phyloP scores from a whole-genome alignment of 805 yeast species.

The Spathaspora gorwiae region DNA sequence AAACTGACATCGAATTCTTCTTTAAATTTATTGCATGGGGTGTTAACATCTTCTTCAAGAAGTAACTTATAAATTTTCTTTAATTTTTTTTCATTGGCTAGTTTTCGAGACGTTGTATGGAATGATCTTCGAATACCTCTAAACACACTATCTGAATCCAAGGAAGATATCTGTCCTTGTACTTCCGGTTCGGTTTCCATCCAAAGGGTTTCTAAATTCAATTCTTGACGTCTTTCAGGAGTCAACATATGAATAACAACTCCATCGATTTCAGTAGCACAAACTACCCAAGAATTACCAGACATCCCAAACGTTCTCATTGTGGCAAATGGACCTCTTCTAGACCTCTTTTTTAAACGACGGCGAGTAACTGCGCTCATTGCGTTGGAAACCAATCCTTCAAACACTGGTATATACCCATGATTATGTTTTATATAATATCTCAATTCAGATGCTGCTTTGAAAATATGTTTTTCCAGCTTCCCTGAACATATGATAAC shows the following conservation, averaged over 20 bases:
- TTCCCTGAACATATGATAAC: constrained; percentile 70
- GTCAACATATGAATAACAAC: constrained; percentile 73
- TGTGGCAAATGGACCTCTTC: constrained; percentile 48
- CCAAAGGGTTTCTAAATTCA: constrained; percentile 74
- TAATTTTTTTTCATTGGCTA: neutral
- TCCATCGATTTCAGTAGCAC: constrained; percentile 61
- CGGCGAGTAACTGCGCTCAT: constrained; percentile 37
- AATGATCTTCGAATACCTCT: constrained; percentile 36
- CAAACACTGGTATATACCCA: constrained; percentile 46
- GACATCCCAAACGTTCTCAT: constrained; percentile 53
- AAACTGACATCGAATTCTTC: constrained; percentile 12
- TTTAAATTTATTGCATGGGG: neutral
- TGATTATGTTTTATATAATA: constrained; percentile 49
- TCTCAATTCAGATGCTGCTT: constrained; percentile 59
- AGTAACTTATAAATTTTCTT: neutral
- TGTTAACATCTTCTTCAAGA: neutral
- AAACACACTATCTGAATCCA: constrained; percentile 34
- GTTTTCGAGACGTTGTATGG: constrained; percentile 32
- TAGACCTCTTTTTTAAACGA: constrained; percentile 46
- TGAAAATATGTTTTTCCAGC: constrained; percentile 68
- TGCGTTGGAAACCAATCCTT: constrained; percentile 66
- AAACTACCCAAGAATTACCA: constrained; percentile 78
- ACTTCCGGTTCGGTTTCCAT: constrained; percentile 37
- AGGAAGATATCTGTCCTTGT: neutral
- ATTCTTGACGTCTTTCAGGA: constrained; percentile 56